Evolutionary conservation across 805 yeast species (phyloP).

Genomic region (Spathaspora passalidarum): DNA sequence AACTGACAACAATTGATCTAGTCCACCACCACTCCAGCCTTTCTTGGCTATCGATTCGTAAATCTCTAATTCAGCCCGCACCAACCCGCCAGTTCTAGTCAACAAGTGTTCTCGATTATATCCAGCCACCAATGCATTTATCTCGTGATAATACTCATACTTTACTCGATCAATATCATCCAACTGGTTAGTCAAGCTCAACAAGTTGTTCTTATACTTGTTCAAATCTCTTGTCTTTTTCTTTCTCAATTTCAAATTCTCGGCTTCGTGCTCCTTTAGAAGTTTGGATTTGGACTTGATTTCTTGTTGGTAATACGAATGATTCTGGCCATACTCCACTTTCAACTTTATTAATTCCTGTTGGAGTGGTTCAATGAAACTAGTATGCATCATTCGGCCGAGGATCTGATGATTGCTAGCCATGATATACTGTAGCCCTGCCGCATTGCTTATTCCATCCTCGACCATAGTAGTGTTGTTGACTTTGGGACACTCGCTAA

Average conservation of each 20-base stretch:
- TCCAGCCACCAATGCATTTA: slow-evolving; percentile 56
- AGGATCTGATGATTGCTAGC: slow-evolving; percentile 77
- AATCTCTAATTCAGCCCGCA: slow-evolving; percentile 78
- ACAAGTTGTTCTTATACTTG: slow-evolving; percentile 64
- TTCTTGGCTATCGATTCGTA: slow-evolving; percentile 78
- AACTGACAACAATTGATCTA: slow-evolving; percentile 61
- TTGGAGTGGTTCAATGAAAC: slow-evolving; percentile 53
- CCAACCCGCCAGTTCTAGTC: slow-evolving; percentile 56
- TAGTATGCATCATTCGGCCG: slow-evolving; percentile 51
- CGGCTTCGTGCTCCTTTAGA: slow-evolving; percentile 59
- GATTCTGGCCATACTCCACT: slow-evolving; percentile 43
- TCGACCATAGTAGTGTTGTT: slow-evolving; percentile 29
- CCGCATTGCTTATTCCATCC: slow-evolving; percentile 66
- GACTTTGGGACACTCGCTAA: slow-evolving; percentile 25
- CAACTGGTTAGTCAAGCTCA: slow-evolving; percentile 66
- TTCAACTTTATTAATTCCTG: slow-evolving; percentile 45
- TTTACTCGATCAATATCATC: slow-evolving; percentile 77
- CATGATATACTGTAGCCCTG: slow-evolving; percentile 73
- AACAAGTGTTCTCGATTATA: slow-evolving; percentile 56
- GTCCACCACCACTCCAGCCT: slow-evolving; percentile 86
- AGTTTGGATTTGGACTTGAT: slow-evolving; percentile 50
- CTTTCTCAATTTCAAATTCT: slow-evolving; percentile 56
- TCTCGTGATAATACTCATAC: slow-evolving; percentile 67
- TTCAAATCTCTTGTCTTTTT: slow-evolving; percentile 61
- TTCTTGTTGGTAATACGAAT: slow-evolving; percentile 50